phyloP scores from a whole-genome alignment of 2,329 filamentous ascomycete genomes.

The Colletotrichum siamense region DNA sequence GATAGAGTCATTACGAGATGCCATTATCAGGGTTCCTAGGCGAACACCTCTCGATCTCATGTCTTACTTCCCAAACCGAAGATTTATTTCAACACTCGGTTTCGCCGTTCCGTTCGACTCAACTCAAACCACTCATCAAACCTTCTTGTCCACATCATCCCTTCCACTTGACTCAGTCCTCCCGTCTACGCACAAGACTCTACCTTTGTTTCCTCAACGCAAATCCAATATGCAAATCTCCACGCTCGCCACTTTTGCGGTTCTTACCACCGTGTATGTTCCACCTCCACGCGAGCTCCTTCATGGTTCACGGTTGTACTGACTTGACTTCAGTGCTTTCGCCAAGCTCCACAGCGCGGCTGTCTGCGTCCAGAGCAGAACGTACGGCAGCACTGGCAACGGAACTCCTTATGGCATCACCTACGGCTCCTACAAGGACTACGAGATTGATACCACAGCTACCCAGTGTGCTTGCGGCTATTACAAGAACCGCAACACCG shows the following conservation, averaged over 20 bases:
- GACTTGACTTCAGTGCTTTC: background rate
- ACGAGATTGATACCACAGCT: constrained; percentile 1
- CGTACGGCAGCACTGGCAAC: background rate
- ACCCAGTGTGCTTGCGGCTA: constrained; percentile 19
- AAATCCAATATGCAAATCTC: constrained; percentile 8
- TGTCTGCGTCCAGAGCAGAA: background rate
- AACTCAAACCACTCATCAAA: background rate
- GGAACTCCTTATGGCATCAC: constrained; percentile 4
- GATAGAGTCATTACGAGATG: background rate
- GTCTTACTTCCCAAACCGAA: background rate
- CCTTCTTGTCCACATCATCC: background rate
- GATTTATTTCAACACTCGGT: background rate
- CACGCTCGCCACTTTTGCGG: background rate
- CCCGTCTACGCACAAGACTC: background rate
- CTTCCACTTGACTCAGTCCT: background rate
- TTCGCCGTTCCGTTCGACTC: background rate
- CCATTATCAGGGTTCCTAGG: background rate
- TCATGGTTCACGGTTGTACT: background rate
- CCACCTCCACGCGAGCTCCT: background rate
- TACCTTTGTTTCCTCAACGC: background rate
- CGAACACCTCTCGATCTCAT: background rate
- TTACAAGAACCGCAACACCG: constrained; percentile 22
- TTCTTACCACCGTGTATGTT: background rate
- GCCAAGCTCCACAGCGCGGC: constrained; percentile 3
- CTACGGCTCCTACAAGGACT: constrained; percentile 7